Base-by-base conservation (phyloP, 108 stramenopile species). In the Cyclotella cryptica region DNA sequence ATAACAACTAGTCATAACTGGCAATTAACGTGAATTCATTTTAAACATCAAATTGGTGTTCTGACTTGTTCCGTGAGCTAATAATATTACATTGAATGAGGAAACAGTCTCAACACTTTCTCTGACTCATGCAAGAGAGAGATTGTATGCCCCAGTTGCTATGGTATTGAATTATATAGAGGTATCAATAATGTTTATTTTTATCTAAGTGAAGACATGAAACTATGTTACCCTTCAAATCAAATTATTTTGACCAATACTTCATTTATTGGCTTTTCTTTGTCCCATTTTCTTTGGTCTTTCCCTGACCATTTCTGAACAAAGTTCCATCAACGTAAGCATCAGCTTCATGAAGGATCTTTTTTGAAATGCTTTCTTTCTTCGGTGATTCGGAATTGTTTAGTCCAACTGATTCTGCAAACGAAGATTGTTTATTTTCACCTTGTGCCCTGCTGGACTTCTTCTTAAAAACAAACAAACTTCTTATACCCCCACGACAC, bases 391-490 rank as follows among this genome's bases (percentile, higher is more conserved):
- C 61, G 0, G 39, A 5, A 42, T 62, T 39, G 19, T 11, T 62
- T 17, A 62, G 14, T 17, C 69, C 39, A 64, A 76, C 71, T 47
- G 59, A 68, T 22, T 81, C 80, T 12, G 70, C 80, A 72, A 81
- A 81, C 8, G 74, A 72, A 53, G 69, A 69, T 35, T 62, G 49
- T 35, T 54, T 52, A 24, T 59, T 54, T 14, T 17, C 24, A 76
- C 19, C 28, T 9, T 17, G 26, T 15, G 27, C 41, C 42, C 29
- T 44, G 14, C 42, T 15, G n/a, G 52, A 22, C 44, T 71, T 75
- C 59, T 81, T 81, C 47, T 77, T 76, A 26, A 81, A 81, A 2
- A 77, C 70, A 64, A 81, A 77, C 52, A 81, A 58, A 71, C 70
- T 77, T 42, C 58, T 81, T 19, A 81, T 28, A 0, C 80, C 80